phyloP scores from a whole-genome alignment of 495 filamentous ascomycete species.

The Daldinia caldariorum region DNA sequence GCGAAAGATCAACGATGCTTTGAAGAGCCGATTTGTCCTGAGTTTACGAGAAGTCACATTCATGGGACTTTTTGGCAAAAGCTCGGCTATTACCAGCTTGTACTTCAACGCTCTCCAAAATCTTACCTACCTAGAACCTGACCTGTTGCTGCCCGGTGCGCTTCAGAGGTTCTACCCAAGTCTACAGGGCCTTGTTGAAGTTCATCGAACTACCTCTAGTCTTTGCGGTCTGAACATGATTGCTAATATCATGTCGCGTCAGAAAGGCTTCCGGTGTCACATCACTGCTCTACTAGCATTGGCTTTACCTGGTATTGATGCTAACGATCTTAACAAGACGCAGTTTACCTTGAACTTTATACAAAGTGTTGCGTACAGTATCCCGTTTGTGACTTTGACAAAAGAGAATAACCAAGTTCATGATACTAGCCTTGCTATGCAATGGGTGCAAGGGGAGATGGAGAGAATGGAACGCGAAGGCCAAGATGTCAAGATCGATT shows the following conservation, averaged over 20 bases:
- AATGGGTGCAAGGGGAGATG: constrained; percentile 94
- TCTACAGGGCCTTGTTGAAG: constrained; percentile 94
- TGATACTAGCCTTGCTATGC: constrained; percentile 80
- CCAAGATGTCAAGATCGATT: constrained; percentile 83
- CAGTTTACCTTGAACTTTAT: constrained; percentile 93
- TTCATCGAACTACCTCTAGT: constrained; percentile 94
- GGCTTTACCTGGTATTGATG: constrained; percentile 94
- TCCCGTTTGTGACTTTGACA: constrained; percentile 88
- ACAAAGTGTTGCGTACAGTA: constrained; percentile 92
- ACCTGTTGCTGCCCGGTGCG: constrained; percentile 91
- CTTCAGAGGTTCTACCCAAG: constrained; percentile 97
- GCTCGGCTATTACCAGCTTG: constrained; percentile 87
- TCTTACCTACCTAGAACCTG: constrained; percentile 88
- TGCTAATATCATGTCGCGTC: constrained; percentile 85
- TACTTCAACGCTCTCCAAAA: constrained; percentile 89
- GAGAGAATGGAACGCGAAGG: constrained; percentile 92
- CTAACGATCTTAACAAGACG: constrained; percentile 97
- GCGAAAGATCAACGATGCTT: constrained; percentile 75
- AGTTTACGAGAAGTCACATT: constrained; percentile 92
- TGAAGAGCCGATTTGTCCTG: constrained; percentile 91
- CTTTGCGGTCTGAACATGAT: constrained; percentile 89
- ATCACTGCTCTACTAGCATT: constrained; percentile 91
- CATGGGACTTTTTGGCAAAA: constrained; percentile 98
- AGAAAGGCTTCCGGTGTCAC: constrained; percentile 94
- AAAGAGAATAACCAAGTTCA: constrained; percentile 73